phyloP scores from a whole-genome alignment of 768 basidiomycete species.

The Tulasnella sp. region DNA sequence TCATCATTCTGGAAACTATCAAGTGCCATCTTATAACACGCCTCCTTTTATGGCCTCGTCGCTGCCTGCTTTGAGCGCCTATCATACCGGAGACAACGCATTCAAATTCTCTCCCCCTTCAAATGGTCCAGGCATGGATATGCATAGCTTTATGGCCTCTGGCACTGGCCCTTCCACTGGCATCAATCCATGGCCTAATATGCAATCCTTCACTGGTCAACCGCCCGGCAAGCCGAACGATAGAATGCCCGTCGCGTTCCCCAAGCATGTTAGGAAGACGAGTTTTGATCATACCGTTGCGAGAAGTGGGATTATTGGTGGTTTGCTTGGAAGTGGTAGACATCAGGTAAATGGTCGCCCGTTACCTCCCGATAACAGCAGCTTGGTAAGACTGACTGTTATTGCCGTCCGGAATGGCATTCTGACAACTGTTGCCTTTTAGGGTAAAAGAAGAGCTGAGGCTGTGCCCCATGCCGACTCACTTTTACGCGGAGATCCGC shows the following conservation, averaged over 20 bases:
- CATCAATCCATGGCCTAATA: no score
- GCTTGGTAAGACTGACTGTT: slow-evolving; percentile 14
- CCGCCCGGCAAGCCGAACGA: background rate
- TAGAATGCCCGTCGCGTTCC: slow-evolving; percentile 34
- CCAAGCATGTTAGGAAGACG: slow-evolving; percentile 81
- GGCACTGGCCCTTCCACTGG: no score
- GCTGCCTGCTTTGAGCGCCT: slow-evolving; percentile 1
- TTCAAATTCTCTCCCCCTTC: no score
- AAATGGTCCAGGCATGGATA: no score
- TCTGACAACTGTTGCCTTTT: slow-evolving; percentile 11
- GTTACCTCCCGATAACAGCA: slow-evolving; percentile 33
- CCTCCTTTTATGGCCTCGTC: no score
- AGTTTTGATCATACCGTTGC: slow-evolving; percentile 89
- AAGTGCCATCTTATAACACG: no score
- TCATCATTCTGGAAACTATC: background rate
- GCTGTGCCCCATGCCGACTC: slow-evolving; percentile 60
- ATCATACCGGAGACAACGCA: no score
- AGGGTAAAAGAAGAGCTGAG: slow-evolving; percentile 62
- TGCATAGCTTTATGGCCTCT: no score
- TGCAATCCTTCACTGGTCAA: slow-evolving; percentile 7
- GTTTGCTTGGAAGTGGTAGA: slow-evolving; percentile 34
- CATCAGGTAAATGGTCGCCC: slow-evolving; percentile 76
- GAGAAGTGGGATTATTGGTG: slow-evolving; percentile 30
- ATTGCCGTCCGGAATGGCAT: slow-evolving; percentile 34
- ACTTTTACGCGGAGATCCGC: slow-evolving; percentile 65